phyloP scores from a whole-genome alignment of 345 rosid genomes.

The Diplotaxis tenuifolia region DNA sequence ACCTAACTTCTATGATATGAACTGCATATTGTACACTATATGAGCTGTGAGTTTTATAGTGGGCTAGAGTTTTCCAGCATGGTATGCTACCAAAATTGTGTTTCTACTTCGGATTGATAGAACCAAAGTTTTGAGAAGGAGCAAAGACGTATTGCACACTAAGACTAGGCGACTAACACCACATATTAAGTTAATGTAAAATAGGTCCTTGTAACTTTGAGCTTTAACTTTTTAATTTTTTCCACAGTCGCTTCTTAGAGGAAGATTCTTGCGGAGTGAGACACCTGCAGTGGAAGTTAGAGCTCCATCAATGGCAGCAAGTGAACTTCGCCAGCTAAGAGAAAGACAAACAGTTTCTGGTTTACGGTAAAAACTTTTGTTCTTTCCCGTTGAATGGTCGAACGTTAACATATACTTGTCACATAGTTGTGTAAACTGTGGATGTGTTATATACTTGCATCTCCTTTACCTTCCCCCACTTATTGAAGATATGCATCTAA shows the following conservation, averaged over 20 bases:
- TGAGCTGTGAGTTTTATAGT: background rate
- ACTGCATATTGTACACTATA: background rate
- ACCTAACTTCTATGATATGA: background rate
- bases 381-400: background rate
- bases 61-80: background rate
- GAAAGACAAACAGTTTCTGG: conserved; percentile 9
- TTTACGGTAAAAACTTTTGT: conserved; percentile 1
- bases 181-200: background rate
- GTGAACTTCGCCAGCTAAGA: conserved; percentile 5
- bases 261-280: conserved; percentile 3
- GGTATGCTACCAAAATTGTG: background rate
- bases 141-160: background rate
- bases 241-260: conserved; percentile 7
- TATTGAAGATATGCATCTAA: background rate
- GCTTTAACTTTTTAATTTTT: background rate
- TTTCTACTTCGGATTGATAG: background rate
- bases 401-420: background rate
- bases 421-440: background rate
- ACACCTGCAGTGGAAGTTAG: conserved; percentile 10
- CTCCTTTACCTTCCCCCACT: background rate
- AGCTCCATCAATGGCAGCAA: conserved; percentile 14
- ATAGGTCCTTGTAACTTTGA: conserved; percentile 1
- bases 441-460: background rate
- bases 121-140: background rate
- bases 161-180: background rate